Evolutionary conservation across 1,284 basidiomycete species (phyloP).

Genomic region (Naganishia albida): DNA sequence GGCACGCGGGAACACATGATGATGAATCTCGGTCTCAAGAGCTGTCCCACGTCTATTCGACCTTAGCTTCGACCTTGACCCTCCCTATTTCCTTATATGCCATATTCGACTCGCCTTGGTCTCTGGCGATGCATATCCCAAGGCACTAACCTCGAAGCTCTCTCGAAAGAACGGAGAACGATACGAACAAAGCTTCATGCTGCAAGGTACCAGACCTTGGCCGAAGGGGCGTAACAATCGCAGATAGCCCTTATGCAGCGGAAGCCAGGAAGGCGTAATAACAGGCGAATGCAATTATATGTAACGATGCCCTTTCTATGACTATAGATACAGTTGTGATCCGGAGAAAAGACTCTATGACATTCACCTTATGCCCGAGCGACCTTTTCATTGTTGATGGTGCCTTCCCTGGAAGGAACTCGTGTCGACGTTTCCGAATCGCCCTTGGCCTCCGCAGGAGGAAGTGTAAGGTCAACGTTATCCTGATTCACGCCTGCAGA

Average conservation of each 20-base stretch:
- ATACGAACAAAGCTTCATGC: not conserved
- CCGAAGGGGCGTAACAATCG: too few species aligned
- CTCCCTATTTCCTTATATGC: too few species aligned
- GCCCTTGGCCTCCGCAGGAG: constrained; percentile 37
- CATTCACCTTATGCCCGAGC: constrained; percentile 1
- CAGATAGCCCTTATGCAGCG: too few species aligned
- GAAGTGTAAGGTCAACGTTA: constrained; percentile 44
- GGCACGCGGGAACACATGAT: not conserved
- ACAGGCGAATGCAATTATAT: constrained; percentile 2
- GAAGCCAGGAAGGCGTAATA: too few species aligned
- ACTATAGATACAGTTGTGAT: constrained; percentile 24
- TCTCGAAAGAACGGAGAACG: not conserved
- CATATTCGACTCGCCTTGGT: too few species aligned
- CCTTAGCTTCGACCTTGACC: too few species aligned
- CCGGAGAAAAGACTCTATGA: not conserved
- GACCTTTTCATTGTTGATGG: constrained; percentile 18
- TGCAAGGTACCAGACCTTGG: too few species aligned
- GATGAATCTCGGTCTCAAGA: not conserved
- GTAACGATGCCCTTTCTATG: not conserved
- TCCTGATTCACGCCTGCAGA: constrained; percentile 36
- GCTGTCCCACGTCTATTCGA: not conserved
- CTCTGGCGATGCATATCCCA: too few species aligned
- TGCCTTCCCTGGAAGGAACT: constrained; percentile 22
- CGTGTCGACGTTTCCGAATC: constrained; percentile 22
- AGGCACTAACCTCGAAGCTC: too few species aligned